phyloP scores from a whole-genome alignment of 2,329 filamentous ascomycete genomes.

The Xylariaceae sp. region DNA sequence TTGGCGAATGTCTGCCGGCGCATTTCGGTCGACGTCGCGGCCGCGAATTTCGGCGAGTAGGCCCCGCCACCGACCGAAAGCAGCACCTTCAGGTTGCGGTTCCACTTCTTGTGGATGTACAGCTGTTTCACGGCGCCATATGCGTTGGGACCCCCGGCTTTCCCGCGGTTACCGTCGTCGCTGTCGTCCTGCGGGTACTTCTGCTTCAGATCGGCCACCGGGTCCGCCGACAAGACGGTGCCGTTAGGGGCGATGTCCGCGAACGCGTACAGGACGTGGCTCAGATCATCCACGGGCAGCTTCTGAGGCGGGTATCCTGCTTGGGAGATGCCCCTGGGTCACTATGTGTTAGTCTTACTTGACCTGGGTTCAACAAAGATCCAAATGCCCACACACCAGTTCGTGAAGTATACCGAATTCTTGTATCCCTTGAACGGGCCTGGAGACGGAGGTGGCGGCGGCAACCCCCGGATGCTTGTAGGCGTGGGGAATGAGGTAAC shows the following conservation, averaged over 20 bases:
- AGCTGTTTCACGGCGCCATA: slow-evolving; percentile 77
- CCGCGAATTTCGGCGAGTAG: slow-evolving; percentile 64
- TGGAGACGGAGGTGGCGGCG: too few species aligned
- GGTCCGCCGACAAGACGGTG: slow-evolving; percentile 52
- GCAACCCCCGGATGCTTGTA: too few species aligned
- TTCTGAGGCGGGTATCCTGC: slow-evolving; percentile 60
- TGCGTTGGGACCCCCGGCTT: slow-evolving; percentile 49
- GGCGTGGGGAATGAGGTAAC: too few species aligned
- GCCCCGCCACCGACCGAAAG: slow-evolving; percentile 80
- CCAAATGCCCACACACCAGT: slow-evolving; percentile 38
- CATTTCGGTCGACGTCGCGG: slow-evolving; percentile 53
- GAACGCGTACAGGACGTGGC: slow-evolving; percentile 64
- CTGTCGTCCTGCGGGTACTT: slow-evolving; percentile 53
- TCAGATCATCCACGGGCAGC: slow-evolving; percentile 62
- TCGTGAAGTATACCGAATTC: slow-evolving; percentile 49
- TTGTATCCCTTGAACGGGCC: too few species aligned
- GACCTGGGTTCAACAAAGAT: background rate
- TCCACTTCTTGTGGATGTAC: slow-evolving; percentile 66
- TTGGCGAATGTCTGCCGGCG: slow-evolving; percentile 62
- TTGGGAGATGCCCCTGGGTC: slow-evolving; percentile 35
- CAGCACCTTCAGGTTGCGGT: slow-evolving; percentile 73
- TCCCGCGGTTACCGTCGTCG: slow-evolving; percentile 50
- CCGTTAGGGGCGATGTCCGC: slow-evolving; percentile 42
- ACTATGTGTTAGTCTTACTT: slow-evolving; percentile 1
- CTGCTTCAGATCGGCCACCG: slow-evolving; percentile 60